Evolutionary conservation across 2,329 filamentous ascomycete species (phyloP).

Genomic region (Emergomyces africanus): DNA sequence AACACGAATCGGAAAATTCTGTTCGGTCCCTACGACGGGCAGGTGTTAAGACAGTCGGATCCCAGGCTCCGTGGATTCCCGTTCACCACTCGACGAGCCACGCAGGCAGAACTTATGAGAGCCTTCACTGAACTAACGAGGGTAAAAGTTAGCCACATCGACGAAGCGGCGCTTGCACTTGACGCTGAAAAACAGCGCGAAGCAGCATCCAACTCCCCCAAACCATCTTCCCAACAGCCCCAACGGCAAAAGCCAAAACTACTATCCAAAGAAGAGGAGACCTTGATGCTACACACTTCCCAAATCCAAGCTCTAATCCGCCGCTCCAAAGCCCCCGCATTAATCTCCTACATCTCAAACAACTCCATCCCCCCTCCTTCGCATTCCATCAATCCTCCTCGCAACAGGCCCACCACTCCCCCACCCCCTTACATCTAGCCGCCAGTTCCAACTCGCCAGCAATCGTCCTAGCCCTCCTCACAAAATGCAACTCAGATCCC

Average conservation of each 20-base stretch:
- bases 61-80: slow-evolving; percentile 74
- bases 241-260: slow-evolving; percentile 44
- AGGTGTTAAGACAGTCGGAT: slow-evolving; percentile 70
- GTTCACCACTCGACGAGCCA: slow-evolving; percentile 83
- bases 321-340: slow-evolving; percentile 75
- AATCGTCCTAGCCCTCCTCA: slow-evolving; percentile 63
- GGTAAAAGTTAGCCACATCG: slow-evolving; percentile 69
- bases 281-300: slow-evolving; percentile 66
- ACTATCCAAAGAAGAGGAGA: slow-evolving; percentile 70
- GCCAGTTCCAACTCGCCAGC: slow-evolving; percentile 67
- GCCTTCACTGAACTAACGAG: slow-evolving; percentile 88
- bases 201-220: slow-evolving; percentile 23
- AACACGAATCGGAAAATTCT: slow-evolving; percentile 74
- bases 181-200: slow-evolving; percentile 36
- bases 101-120: slow-evolving; percentile 87
- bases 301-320: slow-evolving; percentile 82
- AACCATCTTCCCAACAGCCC: slow-evolving; percentile 18
- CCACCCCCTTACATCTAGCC: slow-evolving; percentile 75
- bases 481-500: slow-evolving; percentile 64
- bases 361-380: slow-evolving; percentile 64
- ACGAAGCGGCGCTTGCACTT: slow-evolving; percentile 49
- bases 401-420: slow-evolving; percentile 62
- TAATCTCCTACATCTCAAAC: slow-evolving; percentile 69
- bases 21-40: slow-evolving; percentile 82
- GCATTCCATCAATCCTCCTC: slow-evolving; percentile 56